Percentiles rank a stretch among this genome's conserved stretches.
phyloP scores from a whole-genome alignment of 352 stramenopile species.

The Phytophthora capsici region DNA sequence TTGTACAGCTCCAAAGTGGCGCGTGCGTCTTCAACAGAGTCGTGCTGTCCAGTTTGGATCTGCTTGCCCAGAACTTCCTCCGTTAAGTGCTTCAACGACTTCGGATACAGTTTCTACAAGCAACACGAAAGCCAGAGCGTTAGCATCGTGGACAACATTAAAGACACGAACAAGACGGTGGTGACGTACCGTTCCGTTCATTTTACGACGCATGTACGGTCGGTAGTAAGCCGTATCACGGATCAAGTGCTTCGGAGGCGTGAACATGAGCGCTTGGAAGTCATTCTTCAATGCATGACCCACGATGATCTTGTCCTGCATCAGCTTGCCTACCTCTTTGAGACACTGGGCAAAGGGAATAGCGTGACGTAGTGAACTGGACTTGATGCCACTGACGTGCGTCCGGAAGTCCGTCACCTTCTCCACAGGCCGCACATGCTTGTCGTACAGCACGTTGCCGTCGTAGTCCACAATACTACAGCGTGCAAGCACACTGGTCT shows the following conservation, averaged over 20 bases:
- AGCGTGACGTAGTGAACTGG: constrained; percentile 69
- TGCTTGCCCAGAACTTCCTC: constrained; percentile 67
- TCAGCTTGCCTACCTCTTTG: constrained; percentile 82
- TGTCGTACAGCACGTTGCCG: constrained; percentile 85
- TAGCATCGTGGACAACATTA: constrained; percentile 1
- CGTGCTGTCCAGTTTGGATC: constrained; percentile 87
- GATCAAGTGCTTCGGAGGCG: constrained; percentile 77
- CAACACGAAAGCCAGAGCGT: background rate
- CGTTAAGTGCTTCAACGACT: constrained; percentile 80
- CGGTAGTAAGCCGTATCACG: constrained; percentile 86
- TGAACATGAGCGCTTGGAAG: constrained; percentile 89
- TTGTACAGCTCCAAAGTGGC: constrained; percentile 85
- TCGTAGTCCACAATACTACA: constrained; percentile 91
- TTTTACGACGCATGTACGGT: constrained; percentile 87
- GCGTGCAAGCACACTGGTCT: constrained; percentile 81
- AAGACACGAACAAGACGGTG: background rate
- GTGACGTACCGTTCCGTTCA: constrained; percentile 76
- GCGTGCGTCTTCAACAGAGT: constrained; percentile 88
- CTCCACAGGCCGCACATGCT: constrained; percentile 81
- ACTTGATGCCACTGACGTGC: constrained; percentile 85
- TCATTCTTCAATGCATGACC: constrained; percentile 87
- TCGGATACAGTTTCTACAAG: constrained; percentile 83
- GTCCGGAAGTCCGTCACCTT: constrained; percentile 90
- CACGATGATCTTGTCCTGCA: constrained; percentile 85
- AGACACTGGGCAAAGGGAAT: constrained; percentile 84